Evolutionary conservation across 139 green algal genomes (phyloP), one percentile per base, ranked within the genome.

Genomic region (Marvania coccoides): DNA sequence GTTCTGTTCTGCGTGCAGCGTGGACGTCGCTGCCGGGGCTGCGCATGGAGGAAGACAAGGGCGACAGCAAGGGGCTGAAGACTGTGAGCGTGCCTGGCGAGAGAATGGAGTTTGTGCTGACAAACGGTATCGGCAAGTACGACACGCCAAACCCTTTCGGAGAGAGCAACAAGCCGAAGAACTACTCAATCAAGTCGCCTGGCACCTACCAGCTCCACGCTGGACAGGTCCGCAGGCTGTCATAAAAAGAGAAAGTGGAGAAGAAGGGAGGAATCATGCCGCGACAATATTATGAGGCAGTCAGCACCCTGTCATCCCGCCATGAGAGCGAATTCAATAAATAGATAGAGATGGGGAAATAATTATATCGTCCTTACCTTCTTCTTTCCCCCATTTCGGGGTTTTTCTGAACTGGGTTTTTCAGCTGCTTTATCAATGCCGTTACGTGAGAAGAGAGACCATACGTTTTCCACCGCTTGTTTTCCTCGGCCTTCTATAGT

Each of bases 71-170:
- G 10, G 39, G 67, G 13, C 23, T 74, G 2, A 42, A 29, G 12
- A 12, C 62, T 48, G 63, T 70, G 36, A 40, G 58, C 12, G 26
- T 34, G 63, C 9, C 34, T 2, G 61, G 60, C 15, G 30, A 14
- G 3, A 45, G 37, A 5, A 13, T 75, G 69, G 58, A 75, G 63
- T 75, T 75, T 63, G 69, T 75, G 45, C 37, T 69, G 28, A 75
- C 51, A 28, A 47, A 75, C 42, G 69, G 69, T 38, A 39, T 24
- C 31, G 60, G 29, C 57, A 48, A 75, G 19, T 75, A 45, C 42
- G 68, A 75, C 63, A 62, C 61, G 40, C 58, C 69, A 3, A 51
- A 62, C 24, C 57, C 58, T 0, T 74, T 33, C 24, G 13, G 31
- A 5, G 8, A 36, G 31, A 37, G 30, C 28, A 30, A 34, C 15